phyloP scores from a whole-genome alignment of 768 basidiomycete species.

The Roridomyces roridus region DNA sequence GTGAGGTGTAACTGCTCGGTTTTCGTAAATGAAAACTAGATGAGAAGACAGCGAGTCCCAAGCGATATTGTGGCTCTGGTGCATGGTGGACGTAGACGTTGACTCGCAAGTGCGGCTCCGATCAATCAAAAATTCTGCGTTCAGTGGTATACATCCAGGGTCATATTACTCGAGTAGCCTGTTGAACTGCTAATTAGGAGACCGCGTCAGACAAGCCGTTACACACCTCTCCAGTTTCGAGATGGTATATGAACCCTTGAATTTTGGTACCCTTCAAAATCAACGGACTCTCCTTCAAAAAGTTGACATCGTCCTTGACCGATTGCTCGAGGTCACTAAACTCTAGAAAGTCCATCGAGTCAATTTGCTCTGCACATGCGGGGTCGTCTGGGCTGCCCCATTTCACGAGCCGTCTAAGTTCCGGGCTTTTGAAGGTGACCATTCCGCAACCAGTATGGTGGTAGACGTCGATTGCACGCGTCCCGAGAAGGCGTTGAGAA shows the following conservation, averaged over 20 bases:
- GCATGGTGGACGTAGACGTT: slow-evolving; percentile 32
- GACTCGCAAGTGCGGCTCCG: not conserved
- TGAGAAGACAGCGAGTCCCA: slow-evolving; percentile 42
- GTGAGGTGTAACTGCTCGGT: slow-evolving; percentile 35
- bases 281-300: slow-evolving; percentile 61
- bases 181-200: not conserved
- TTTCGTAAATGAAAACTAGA: slow-evolving; percentile 38
- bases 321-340: slow-evolving; percentile 57
- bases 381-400: slow-evolving; percentile 43
- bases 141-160: not conserved
- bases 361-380: slow-evolving; percentile 34
- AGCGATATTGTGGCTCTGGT: slow-evolving; percentile 47
- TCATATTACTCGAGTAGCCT: slow-evolving; percentile 26
- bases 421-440: slow-evolving; percentile 61
- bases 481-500: slow-evolving; percentile 76
- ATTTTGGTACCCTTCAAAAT: slow-evolving; percentile 58
- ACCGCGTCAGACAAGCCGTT: not conserved
- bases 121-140: not conserved
- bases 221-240: slow-evolving; percentile 63
- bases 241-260: slow-evolving; percentile 74
- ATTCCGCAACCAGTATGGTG: slow-evolving; percentile 79
- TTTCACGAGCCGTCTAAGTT: slow-evolving; percentile 58
- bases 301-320: slow-evolving; percentile 64
- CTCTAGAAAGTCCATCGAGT: slow-evolving; percentile 61
- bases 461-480: slow-evolving; percentile 69